Percentiles rank a stretch among this genome's conserved stretches.
Conservation (phyloP, 2,329 filamentous ascomycete genomes). For the Neospermospora avenae region DNA sequence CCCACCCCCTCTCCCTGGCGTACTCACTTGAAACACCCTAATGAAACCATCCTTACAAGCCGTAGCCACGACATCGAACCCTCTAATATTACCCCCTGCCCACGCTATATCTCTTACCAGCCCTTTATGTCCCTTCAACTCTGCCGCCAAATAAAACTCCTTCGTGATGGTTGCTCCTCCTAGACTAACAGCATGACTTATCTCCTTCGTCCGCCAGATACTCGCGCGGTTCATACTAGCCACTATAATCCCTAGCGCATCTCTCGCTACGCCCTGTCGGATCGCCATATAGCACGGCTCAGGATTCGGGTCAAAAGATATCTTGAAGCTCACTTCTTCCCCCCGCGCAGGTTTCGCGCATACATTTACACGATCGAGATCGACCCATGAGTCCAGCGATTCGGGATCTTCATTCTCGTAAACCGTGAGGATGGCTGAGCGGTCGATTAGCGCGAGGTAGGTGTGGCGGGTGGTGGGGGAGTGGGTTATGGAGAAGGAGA, state of each 20-base stretch:
- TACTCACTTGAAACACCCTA: slow-evolving; percentile 79
- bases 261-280: slow-evolving; percentile 74
- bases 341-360: slow-evolving; percentile 69
- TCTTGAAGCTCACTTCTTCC: slow-evolving; percentile 82
- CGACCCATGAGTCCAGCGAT: slow-evolving; percentile 70
- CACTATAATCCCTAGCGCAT: slow-evolving; percentile 77
- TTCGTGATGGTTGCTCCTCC: slow-evolving; percentile 56
- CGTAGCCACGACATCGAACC: slow-evolving; percentile 86
- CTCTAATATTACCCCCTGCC: slow-evolving; percentile 87
- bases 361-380: slow-evolving; percentile 73
- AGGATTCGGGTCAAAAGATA: slow-evolving; percentile 85
- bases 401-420: slow-evolving; percentile 86
- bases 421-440: slow-evolving; percentile 75
- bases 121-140: slow-evolving; percentile 68
- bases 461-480: slow-evolving; percentile 78
- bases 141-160: slow-evolving; percentile 81
- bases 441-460: slow-evolving; percentile 79
- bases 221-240: slow-evolving; percentile 81
- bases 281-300: slow-evolving; percentile 76
- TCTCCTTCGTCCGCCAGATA: slow-evolving; percentile 73
- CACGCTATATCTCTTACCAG: slow-evolving; percentile 87
- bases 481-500: slow-evolving; percentile 80
- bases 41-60: slow-evolving; percentile 90
- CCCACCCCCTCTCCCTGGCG: slow-evolving; percentile 45
- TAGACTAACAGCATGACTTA: slow-evolving; percentile 48